phyloP scores from a whole-genome alignment of 139 green algal genomes.

The Chlorokybus atmophyticus region DNA sequence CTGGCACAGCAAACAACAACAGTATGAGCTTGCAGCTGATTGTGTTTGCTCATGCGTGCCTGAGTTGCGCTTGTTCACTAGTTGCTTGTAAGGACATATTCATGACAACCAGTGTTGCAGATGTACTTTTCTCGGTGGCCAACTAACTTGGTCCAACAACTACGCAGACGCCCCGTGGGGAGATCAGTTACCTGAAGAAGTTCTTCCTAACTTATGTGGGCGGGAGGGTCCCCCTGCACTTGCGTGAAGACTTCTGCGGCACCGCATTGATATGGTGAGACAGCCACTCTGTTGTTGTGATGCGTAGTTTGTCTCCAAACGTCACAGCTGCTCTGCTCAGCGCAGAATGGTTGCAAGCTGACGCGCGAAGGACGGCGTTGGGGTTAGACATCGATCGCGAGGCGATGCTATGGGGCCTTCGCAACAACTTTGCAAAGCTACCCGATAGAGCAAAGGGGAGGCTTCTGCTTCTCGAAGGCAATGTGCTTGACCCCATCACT shows the following conservation, averaged over 20 bases:
- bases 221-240: conserved; percentile 10
- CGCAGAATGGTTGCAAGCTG: conserved; percentile 15
- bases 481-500: conserved; percentile 12
- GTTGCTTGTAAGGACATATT: too few relatives aligned
- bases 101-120: too few relatives aligned
- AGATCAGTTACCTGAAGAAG: conserved; percentile 28
- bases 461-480: conserved; percentile 12
- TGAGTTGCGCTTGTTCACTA: too few relatives aligned
- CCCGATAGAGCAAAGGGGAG: neutral
- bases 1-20: too few relatives aligned
- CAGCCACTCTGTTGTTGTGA: neutral
- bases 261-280: conserved; percentile 22
- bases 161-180: conserved; percentile 13
- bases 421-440: conserved; percentile 10
- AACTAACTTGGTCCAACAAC: too few relatives aligned
- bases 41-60: too few relatives aligned
- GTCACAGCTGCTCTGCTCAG: neutral
- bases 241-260: conserved; percentile 27
- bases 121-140: too few relatives aligned
- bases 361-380: conserved; percentile 14
- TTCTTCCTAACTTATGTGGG: conserved; percentile 28
- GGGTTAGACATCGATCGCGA: conserved; percentile 20
- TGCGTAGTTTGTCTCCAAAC: neutral
- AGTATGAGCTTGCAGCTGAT: too few relatives aligned
- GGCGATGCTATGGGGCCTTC: conserved; percentile 9